These are phyloP conservation scores for Didymella glomerata DNA, from an alignment of 2,329 filamentous ascomycete species.

Conservation along the genomic window DNA sequence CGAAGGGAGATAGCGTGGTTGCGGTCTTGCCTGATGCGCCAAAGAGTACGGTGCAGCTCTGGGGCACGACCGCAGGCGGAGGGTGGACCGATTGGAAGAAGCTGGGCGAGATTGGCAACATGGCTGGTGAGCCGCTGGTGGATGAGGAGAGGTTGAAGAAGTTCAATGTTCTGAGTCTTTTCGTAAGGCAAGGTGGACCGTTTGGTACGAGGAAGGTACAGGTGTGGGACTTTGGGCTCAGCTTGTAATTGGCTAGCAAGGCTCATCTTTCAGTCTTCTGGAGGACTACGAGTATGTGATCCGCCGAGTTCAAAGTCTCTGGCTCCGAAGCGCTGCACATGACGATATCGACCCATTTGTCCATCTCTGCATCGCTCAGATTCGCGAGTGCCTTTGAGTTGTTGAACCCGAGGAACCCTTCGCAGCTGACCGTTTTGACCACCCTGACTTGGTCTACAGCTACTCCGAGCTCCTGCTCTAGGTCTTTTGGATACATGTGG, in stretches of 20 bases:
- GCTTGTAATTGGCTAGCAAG: background rate
- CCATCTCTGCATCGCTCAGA: background rate
- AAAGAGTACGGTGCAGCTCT: constrained; percentile 40
- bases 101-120: constrained; percentile 41
- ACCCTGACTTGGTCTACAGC: background rate
- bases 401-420: background rate
- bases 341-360: background rate
- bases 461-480: background rate
- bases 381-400: background rate
- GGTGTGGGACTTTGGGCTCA: constrained; percentile 46
- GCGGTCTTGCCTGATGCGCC: constrained; percentile 45
- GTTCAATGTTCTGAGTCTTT: constrained; percentile 43
- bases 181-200: constrained; percentile 46
- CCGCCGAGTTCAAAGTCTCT: background rate
- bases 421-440: background rate
- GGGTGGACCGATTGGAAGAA: constrained; percentile 44
- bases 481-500: background rate
- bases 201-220: constrained; percentile 46
- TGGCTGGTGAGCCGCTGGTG: constrained; percentile 43
- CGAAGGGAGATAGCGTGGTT: constrained; percentile 38
- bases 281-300: background rate
- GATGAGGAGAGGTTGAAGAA: constrained; percentile 42
- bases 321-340: background rate
- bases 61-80: constrained; percentile 39
- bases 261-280: background rate